Evolutionary conservation across 2,329 filamentous ascomycete species (phyloP), one percentile per base, ranked within the genome.

Genomic region (Aureobasidium melanogenum): DNA sequence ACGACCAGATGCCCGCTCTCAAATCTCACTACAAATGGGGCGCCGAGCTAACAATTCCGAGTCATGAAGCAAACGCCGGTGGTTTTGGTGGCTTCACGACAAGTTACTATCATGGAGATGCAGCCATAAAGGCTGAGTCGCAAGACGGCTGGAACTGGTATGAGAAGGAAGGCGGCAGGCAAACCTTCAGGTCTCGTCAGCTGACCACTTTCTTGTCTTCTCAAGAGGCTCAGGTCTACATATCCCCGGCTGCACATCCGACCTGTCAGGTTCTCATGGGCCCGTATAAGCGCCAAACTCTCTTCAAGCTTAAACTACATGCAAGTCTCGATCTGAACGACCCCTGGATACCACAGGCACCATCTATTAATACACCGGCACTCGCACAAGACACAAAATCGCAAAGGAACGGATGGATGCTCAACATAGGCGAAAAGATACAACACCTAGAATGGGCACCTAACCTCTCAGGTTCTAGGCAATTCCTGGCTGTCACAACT

Each of bases 401-500:
- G 0, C 28, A 44, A 9, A 63, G 74, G 61, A 67, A 67, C 41
- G 78, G 76, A 3, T 87, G 83, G 80, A 67, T 86, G 2, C 66
- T 86, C 48, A 83, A 84, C 66, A 62, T 84, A 22, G 83, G 82
- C 4, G 74, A 75, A 1, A 80, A 77, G 54, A 70, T 85, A 9
- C 78, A 82, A 64, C 80, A 79, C 36, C 66, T 77, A 5, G 75
- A 77, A 41, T 80, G 78, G 77, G 72, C 68, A 5, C 71, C 74
- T 6, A 74, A 75, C 36, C 73, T 75, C 51, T 62, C 72, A 22
- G 76, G 75, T 2, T 65, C 68, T n/a, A 74, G 72, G 22, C 84
- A 87, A 65, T 85, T 84, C 70, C 75, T 87, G 7, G 81, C 82
- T 19, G 71, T 84, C 7, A 64, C 67, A 5, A 63, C 67, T 62